Evolutionary conservation across 2,329 filamentous ascomycete genomes (phyloP).

Genomic region (Claviceps africana): DNA sequence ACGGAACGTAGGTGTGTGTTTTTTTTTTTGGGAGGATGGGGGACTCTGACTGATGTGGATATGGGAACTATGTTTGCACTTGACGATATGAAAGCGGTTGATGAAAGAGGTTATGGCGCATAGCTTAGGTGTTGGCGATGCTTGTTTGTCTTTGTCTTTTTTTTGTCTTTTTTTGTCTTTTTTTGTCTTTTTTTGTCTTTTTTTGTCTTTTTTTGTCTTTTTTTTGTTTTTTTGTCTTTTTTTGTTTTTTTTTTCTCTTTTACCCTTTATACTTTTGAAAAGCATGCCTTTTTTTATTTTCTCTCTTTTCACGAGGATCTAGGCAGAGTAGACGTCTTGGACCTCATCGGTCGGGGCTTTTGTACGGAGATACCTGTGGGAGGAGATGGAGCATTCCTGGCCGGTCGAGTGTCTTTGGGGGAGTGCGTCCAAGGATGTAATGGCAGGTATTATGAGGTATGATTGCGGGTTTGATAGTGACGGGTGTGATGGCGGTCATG

Average conservation of each 20-base stretch:
- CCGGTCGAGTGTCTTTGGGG: too few relatives aligned
- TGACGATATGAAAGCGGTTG: background rate
- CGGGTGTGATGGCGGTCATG: too few relatives aligned
- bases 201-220: background rate
- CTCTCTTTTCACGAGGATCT: background rate
- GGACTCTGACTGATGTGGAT: background rate
- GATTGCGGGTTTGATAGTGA: too few relatives aligned
- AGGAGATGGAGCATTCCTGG: too few relatives aligned
- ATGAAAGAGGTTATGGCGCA: constrained; percentile 1
- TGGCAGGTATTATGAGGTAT: too few relatives aligned
- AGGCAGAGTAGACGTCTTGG: background rate
- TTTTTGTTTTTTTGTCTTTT: background rate
- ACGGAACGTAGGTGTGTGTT: constrained; percentile 38
- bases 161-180: too few relatives aligned
- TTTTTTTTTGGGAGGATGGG: background rate
- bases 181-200: background rate
- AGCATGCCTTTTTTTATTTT: background rate
- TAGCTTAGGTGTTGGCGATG: constrained; percentile 1
- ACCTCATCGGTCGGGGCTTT: background rate
- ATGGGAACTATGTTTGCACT: background rate
- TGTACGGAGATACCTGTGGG: too few relatives aligned
- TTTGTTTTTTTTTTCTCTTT: too few relatives aligned
- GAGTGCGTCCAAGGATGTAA: too few relatives aligned
- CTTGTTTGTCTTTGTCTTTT: background rate
- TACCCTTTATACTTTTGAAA: background rate